Evolutionary conservation across 441 rosid genomes (phyloP).

Genomic region (Pelargonium myrrhifolium): DNA sequence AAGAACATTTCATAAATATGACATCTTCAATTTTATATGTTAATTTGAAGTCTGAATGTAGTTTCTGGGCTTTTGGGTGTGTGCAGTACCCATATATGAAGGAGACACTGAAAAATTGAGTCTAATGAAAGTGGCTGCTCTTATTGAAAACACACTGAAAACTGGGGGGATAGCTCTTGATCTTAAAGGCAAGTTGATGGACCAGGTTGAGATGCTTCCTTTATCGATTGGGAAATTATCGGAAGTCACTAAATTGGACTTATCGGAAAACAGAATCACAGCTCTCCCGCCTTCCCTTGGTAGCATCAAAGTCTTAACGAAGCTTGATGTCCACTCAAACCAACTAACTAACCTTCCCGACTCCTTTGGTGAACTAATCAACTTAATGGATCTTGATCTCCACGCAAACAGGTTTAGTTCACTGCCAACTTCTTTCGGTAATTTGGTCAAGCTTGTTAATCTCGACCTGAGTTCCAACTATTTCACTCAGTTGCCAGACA

Average conservation of each 20-base stretch:
- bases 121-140: conserved; percentile 47
- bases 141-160: conserved; percentile 47
- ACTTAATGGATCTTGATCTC: conserved; percentile 43
- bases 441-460: conserved; percentile 32
- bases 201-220: conserved; percentile 63
- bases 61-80: background rate
- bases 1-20: background rate
- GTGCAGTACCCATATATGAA: conserved; percentile 28
- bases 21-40: background rate
- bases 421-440: conserved; percentile 46
- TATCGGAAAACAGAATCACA: conserved; percentile 56
- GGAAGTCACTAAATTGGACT: conserved; percentile 35
- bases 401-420: conserved; percentile 48
- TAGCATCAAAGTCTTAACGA: conserved; percentile 38
- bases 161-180: conserved; percentile 36
- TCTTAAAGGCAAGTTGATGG: conserved; percentile 56
- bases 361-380: conserved; percentile 42
- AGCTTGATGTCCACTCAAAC: conserved; percentile 51
- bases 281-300: conserved; percentile 46
- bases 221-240: conserved; percentile 49
- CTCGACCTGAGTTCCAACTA: conserved; percentile 52
- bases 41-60: conserved; percentile 6
- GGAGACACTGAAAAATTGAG: conserved; percentile 37
- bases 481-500: conserved; percentile 37
- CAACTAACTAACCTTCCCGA: conserved; percentile 57